Base-by-base conservation (phyloP, 2,329 filamentous ascomycete genomes). In the Sclerotinia trifoliorum region DNA sequence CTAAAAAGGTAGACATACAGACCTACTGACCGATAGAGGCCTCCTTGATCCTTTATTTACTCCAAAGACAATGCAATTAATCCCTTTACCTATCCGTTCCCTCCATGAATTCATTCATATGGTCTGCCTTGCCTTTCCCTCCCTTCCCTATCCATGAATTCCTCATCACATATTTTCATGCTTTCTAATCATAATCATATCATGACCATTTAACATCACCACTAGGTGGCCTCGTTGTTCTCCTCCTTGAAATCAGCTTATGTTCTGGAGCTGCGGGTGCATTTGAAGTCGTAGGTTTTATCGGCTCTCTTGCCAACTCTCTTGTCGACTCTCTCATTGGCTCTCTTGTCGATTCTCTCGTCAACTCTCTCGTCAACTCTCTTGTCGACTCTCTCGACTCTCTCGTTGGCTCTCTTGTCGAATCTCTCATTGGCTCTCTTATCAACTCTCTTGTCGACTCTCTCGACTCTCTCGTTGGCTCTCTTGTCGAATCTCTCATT, bases 141-240 rank as follows among this genome's bases (percentile, higher is more conserved):
- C 15, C 29, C 24, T 42, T 62, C 15, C 39, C 24, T 24, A 55
- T 32, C 26, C 56, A 44, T 54, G 15, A 5, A 52, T 51, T 4
- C 35, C 24, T 62, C 21, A 54, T 67, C 24, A 46, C 51, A 13
- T 13, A 19, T 35, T 24, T 21, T 63, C 29, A 51, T n/a, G 21
- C 49, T 10, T 67, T 35, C 21, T 24, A 46, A 35, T n/a, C 24
- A 44, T 44, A 19, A 52, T 46, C 35, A 67, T 63, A 11, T 77
- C 69, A 77, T 64, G 76, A 75, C 76, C 76, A 78, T 63, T 77
- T 77, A 21, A 76, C 75, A 67, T 78, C 76, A 21, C 75, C 75
- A 71, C 76, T 77, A 26, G 76, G 71, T 46, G 70, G 68, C 55
- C 75, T 69, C 11, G 73, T 70, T 8, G 73, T 71, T 66, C 73